These are phyloP conservation scores for Paratinospora sagittata DNA, from an alignment of 164 flowering plant genomes.

Conservation along the genomic window DNA sequence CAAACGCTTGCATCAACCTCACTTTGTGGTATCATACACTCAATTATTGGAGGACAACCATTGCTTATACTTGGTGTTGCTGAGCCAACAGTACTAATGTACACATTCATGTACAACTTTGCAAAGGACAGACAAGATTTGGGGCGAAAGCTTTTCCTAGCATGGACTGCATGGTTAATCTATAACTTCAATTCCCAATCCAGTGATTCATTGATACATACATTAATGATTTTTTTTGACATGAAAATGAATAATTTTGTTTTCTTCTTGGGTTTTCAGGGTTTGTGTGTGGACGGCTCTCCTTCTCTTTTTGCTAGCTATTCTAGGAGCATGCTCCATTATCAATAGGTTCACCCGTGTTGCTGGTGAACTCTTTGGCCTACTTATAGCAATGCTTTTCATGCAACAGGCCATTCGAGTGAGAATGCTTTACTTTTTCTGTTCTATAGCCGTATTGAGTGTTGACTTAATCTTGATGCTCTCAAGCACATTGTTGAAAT, in stretches of 20 bases:
- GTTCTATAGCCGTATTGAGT: background rate
- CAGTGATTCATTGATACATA: background rate
- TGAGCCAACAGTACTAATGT: constrained; percentile 96
- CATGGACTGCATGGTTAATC: constrained; percentile 92
- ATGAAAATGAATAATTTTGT: background rate
- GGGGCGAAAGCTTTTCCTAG: constrained; percentile 72
- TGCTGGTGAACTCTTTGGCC: constrained; percentile 94
- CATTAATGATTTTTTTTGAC: background rate
- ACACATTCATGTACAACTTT: constrained; percentile 90
- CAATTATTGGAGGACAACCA: constrained; percentile 97
- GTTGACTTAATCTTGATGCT: background rate
- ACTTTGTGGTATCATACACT: constrained; percentile 89
- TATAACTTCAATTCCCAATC: background rate
- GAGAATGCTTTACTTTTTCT: constrained; percentile 20
- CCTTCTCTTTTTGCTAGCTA: constrained; percentile 75
- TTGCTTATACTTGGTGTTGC: constrained; percentile 96
- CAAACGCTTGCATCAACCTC: constrained; percentile 96
- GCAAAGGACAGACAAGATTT: constrained; percentile 76
- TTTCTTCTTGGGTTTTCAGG: constrained; percentile 35
- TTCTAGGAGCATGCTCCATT: constrained; percentile 89
- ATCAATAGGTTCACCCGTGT: constrained; percentile 91
- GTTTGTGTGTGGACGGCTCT: constrained; percentile 95
- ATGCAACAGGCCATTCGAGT: constrained; percentile 97
- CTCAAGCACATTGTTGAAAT: background rate
- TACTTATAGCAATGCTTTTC: constrained; percentile 96